A percentile compares a stretch with the other conserved stretches of the same genome.
Evolutionary conservation across 192 early-diverging fungal genomes (phyloP).

Genomic region (Backusella psychrophila): DNA sequence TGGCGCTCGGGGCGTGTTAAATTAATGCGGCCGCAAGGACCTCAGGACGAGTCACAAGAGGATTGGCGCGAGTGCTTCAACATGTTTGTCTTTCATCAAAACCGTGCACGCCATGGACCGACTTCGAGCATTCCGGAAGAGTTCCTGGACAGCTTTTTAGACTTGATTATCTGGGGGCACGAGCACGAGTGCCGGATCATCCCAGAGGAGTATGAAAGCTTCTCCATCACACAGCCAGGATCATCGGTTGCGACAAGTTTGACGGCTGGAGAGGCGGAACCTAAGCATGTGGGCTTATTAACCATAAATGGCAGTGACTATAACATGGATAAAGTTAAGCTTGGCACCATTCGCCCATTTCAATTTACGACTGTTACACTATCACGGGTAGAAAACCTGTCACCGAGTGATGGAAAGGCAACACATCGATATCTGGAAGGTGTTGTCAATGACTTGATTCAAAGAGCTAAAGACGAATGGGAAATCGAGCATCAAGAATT

Average conservation of each 20-base stretch:
- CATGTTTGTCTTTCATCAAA: constrained; percentile 91
- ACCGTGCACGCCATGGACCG: constrained; percentile 77
- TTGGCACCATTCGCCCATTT: constrained; percentile 87
- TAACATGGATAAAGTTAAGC: constrained; percentile 67
- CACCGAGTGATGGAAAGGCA: constrained; percentile 51
- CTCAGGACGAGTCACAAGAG: constrained; percentile 47
- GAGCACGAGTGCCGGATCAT: constrained; percentile 94
- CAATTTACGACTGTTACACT: constrained; percentile 72
- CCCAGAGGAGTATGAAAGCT: constrained; percentile 65
- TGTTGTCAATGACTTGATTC: constrained; percentile 65
- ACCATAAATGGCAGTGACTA: constrained; percentile 67
- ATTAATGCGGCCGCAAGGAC: constrained; percentile 59
- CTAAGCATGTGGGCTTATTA: constrained; percentile 62
- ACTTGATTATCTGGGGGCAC: constrained; percentile 94
- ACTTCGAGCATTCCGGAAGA: constrained; percentile 87
- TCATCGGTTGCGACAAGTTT: constrained; percentile 91
- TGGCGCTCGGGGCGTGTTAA: constrained; percentile 71
- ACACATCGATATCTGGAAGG: constrained; percentile 53
- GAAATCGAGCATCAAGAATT: constrained; percentile 1
- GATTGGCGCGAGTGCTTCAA: constrained; percentile 76
- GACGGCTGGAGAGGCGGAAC: constrained; percentile 74
- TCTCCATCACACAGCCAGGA: constrained; percentile 89
- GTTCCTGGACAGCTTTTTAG: constrained; percentile 78
- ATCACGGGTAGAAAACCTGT: constrained; percentile 42
- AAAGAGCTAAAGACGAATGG: constrained; percentile 64